These are phyloP conservation scores for Trypanosoma boissoni DNA, from an alignment of 208 protist genomes.

Conservation along the genomic window DNA sequence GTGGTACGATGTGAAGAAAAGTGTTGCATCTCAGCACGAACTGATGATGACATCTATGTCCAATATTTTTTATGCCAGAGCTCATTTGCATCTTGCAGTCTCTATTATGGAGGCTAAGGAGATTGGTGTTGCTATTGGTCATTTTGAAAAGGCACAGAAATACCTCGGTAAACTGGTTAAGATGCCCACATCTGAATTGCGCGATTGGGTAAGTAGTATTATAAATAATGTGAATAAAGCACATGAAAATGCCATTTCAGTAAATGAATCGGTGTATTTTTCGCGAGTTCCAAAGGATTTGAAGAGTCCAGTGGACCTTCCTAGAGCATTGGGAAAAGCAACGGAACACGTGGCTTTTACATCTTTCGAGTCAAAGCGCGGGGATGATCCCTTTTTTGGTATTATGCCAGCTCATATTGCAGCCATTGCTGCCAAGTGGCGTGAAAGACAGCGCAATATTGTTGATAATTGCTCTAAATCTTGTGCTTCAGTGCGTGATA, in stretches of 20 bases:
- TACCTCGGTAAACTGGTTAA: slow-evolving; percentile 50
- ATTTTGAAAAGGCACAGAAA: slow-evolving; percentile 64
- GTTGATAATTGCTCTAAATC: slow-evolving; percentile 41
- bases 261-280: slow-evolving; percentile 81
- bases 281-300: slow-evolving; percentile 71
- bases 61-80: slow-evolving; percentile 60
- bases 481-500: slow-evolving; percentile 33
- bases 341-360: slow-evolving; percentile 53
- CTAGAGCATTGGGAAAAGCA: slow-evolving; percentile 55
- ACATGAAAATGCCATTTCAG: slow-evolving; percentile 55
- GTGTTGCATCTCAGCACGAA: slow-evolving; percentile 32
- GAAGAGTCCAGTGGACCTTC: slow-evolving; percentile 44
- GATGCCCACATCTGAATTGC: slow-evolving; percentile 40
- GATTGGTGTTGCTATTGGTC: slow-evolving; percentile 62
- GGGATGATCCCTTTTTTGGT: slow-evolving; percentile 83
- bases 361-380: slow-evolving; percentile 52
- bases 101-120: slow-evolving; percentile 37
- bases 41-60: slow-evolving; percentile 35
- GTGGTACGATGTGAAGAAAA: slow-evolving; percentile 29
- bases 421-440: slow-evolving; percentile 40
- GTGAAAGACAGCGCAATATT: slow-evolving; percentile 53
- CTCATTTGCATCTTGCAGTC: slow-evolving; percentile 64
- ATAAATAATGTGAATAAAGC: slow-evolving; percentile 55
- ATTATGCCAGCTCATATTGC: slow-evolving; percentile 81
- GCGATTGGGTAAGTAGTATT: slow-evolving; percentile 63